These are phyloP conservation scores for Parasitella parasitica DNA, from an alignment of 371 early-diverging fungal species.

Conservation along the genomic window DNA sequence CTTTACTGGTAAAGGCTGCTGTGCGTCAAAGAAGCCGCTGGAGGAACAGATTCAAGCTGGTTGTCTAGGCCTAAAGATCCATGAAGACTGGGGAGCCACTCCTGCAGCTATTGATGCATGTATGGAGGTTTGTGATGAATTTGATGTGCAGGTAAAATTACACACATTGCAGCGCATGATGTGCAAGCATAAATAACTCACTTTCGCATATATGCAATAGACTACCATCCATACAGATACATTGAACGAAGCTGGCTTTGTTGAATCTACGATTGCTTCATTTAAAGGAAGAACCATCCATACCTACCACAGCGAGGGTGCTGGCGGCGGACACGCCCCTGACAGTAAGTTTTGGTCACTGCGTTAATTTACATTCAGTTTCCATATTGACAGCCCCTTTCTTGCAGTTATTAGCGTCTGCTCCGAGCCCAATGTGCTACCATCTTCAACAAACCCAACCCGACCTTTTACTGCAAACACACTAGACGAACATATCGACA, in stretches of 20 bases:
- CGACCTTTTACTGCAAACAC: slow-evolving; percentile 91
- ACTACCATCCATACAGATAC: slow-evolving; percentile 95
- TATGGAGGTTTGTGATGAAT: slow-evolving; percentile 79
- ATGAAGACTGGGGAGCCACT: slow-evolving; percentile 94
- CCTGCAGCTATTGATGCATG: slow-evolving; percentile 91
- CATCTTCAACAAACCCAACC: slow-evolving; percentile 94
- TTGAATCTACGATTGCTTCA: slow-evolving; percentile 84
- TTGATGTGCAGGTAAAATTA: slow-evolving; percentile 71
- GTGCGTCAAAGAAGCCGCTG: slow-evolving; percentile 60
- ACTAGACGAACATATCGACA: slow-evolving; percentile 95
- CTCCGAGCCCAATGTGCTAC: slow-evolving; percentile 80
- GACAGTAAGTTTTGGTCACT: slow-evolving; percentile 60
- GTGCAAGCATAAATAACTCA: too few species aligned
- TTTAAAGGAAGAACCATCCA: slow-evolving; percentile 92
- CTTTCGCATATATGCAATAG: slow-evolving; percentile 6
- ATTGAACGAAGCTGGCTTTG: slow-evolving; percentile 93
- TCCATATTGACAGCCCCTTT: neutral
- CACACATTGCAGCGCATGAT: neutral
- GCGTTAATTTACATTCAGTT: neutral
- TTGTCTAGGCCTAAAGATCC: slow-evolving; percentile 88
- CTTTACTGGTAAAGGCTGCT: slow-evolving; percentile 94
- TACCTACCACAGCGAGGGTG: slow-evolving; percentile 94
- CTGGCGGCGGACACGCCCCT: slow-evolving; percentile 94
- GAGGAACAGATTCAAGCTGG: slow-evolving; percentile 85
- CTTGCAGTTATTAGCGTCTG: slow-evolving; percentile 73